Evolutionary conservation across 345 rosid species (phyloP).

Genomic region (Corchorus olitorius): DNA sequence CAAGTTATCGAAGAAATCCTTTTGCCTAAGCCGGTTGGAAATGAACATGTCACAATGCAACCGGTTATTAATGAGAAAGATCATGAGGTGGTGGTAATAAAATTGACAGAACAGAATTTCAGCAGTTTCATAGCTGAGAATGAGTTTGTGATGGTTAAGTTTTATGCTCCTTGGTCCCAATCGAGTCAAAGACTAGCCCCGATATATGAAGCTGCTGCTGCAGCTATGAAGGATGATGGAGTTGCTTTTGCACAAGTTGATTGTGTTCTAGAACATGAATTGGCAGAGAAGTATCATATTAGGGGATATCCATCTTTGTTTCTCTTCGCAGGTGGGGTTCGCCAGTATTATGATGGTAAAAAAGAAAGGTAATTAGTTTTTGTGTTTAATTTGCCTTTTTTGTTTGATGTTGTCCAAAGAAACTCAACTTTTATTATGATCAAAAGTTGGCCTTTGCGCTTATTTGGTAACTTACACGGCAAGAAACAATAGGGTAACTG

Average conservation of each 20-base stretch:
- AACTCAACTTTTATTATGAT: too few species aligned
- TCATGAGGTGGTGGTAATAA: constrained; percentile 28
- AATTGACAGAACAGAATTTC: constrained; percentile 42
- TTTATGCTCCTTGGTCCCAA: constrained; percentile 56
- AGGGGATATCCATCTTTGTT: constrained; percentile 20
- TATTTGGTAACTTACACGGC: too few species aligned
- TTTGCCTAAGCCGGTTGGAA: too few species aligned
- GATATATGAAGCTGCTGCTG: constrained; percentile 50
- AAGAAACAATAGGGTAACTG: too few species aligned
- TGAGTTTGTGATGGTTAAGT: constrained; percentile 43
- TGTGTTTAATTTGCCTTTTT: neutral
- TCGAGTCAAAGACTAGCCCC: constrained; percentile 43
- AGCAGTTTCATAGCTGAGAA: constrained; percentile 38
- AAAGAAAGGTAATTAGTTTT: neutral
- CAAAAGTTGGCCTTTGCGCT: too few species aligned
- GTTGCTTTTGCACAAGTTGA: constrained; percentile 48
- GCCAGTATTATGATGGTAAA: neutral
- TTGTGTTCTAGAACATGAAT: constrained; percentile 23
- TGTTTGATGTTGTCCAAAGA: neutral
- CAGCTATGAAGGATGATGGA: constrained; percentile 44
- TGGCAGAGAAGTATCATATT: constrained; percentile 3
- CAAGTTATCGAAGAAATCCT: too few species aligned
- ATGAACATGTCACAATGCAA: too few species aligned
- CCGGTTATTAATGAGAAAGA: constrained; percentile 23
- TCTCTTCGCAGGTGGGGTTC: constrained; percentile 21